Percentiles rank a stretch among this genome's conserved stretches.
phyloP scores from a whole-genome alignment of 495 filamentous ascomycete genomes.

The Aspergillus affinis region DNA sequence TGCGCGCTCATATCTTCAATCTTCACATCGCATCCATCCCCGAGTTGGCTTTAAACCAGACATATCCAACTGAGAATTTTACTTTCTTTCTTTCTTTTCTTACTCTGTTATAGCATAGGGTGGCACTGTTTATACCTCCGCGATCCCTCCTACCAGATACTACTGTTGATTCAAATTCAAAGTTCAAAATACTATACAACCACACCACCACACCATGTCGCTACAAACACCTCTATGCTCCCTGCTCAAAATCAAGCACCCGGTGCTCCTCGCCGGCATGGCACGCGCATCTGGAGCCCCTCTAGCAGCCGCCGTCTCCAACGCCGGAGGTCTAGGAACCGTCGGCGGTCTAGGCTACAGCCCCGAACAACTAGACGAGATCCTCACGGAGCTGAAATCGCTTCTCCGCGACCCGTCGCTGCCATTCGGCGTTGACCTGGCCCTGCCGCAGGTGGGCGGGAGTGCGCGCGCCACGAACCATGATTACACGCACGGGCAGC shows the following conservation, averaged over 20 bases:
- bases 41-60: too few species aligned
- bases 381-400: conserved; percentile 79
- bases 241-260: conserved; percentile 74
- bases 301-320: conserved; percentile 83
- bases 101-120: too few species aligned
- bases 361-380: conserved; percentile 70
- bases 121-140: too few species aligned
- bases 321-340: conserved; percentile 82
- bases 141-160: too few species aligned
- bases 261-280: conserved; percentile 88
- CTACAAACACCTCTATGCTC: conserved; percentile 74
- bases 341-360: conserved; percentile 88
- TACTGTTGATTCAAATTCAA: neutral
- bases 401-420: conserved; percentile 59
- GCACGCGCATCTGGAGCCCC: conserved; percentile 72
- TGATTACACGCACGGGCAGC: conserved; percentile 82
- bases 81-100: too few species aligned
- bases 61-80: too few species aligned
- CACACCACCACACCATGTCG: conserved; percentile 33
- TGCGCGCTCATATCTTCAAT: too few species aligned
- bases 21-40: too few species aligned
- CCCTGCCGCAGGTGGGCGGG: conserved; percentile 80
- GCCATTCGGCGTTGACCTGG: conserved; percentile 86
- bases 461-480: conserved; percentile 81
- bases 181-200: neutral